Evolutionary conservation across 2,329 filamentous ascomycete species (phyloP), one percentile per base, ranked within the genome.

Genomic region (Aspergillus sp.): DNA sequence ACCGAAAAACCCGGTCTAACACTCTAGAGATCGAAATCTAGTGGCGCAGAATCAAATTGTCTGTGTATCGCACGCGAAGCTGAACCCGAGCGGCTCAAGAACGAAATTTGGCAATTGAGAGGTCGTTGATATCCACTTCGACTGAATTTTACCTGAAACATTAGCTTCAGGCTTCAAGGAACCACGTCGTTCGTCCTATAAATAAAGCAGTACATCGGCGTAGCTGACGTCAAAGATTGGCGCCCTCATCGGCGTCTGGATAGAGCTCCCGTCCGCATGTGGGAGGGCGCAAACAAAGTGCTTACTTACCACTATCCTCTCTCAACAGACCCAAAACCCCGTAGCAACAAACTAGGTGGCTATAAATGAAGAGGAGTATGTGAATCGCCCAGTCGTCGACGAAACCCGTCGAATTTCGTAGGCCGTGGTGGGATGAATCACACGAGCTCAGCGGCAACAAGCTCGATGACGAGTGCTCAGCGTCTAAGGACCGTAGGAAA

Each of bases 241-340:
- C 34, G 34, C 15, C 2, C 34, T 15, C 34, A 15, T 17, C 34
- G 34, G 34, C 15, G 45, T 47, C 45, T 50, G 3, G 19, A 28
- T 22, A 17, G 19, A 50, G 57, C 52, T 51, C 28, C 23, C 22
- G n/a, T 30, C 41, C 34, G 46, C 51, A 55, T 28, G 52, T 51
- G 17, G 52, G 48, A 28, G 25, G 41, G 50, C 45, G 52, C 57
- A 60, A 51, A 46, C 46, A 60, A 57, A 15, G 43, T 30, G 43
- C 57, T 59, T 54, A 59, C 57, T 50, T 8, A 11, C 22, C 34
- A 15, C 34, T 41, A 41, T 15, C 2, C 34, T 15, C 34, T 41
- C 15, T 41, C 15, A 13, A 41, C 34, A 15, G 13, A 13, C 34
- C 34, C 34, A 41, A 41, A 41, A 5, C 15, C 34, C 15, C 34